Base-by-base conservation (phyloP, 805 yeast species). In the Pichia nakasei region DNA sequence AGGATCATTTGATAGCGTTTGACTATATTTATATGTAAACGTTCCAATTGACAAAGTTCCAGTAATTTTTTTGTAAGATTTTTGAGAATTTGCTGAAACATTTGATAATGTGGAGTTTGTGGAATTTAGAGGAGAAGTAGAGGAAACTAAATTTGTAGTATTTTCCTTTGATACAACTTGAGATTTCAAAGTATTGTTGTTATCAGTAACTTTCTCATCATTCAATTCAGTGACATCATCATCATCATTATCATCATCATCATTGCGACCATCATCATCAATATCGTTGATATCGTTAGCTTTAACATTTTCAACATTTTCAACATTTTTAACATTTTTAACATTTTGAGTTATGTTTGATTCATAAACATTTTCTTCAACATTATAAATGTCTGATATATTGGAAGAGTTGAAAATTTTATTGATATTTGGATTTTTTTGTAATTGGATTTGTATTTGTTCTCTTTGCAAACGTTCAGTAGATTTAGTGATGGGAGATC, bases 1-100 rank as follows among this genome's bases (percentile, higher is more conserved):
- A 12, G 33, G 9, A 37, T 52, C 43, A 12, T 48, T 50, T 2
- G 48, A 41, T 12, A 44, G 18, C 9, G 48, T 47, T 21, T 54
- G 43, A 9, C 48, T 47, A 40, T 49, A 54, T 29, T 45, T 44
- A 45, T 52, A 59, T 9, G 49, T 46, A 27, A 52, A 52, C 6
- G 46, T 20, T 17, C 53, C 53, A 19, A 58, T 22, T 27, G 45
- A 37, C 19, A 58, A 21, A n/a, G 52, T 47, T 5, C 62, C 60
- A 3, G 38, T 41, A 5, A 53, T 34, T 13, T 32, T 41, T 20
- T 42, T 42, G 4, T 38, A 39, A 17, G 33, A 26, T 50, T 35
- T 31, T 32, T 44, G 5, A 2, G 35, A 32, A 4, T n/a, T 32
- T 32, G 20, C 3, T 9, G 19, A 17, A 17, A 8, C 19, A 32